phyloP scores from a whole-genome alignment of 2,329 filamentous ascomycete genomes.

The Xylaria sp. region DNA sequence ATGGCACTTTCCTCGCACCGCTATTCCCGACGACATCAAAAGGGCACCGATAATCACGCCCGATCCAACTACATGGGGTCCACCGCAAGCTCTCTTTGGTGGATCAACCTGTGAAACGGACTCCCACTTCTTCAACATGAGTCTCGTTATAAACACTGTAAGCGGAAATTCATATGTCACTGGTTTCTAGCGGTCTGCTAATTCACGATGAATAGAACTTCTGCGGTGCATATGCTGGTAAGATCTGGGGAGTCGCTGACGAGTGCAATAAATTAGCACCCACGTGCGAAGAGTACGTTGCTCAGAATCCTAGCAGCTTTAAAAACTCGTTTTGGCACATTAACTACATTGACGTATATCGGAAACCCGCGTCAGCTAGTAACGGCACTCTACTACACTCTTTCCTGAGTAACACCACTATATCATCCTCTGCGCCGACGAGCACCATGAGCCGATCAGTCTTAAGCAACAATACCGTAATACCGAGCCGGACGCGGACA shows the following conservation, averaged over 20 bases:
- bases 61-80: slow-evolving; percentile 73
- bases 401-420: slow-evolving; percentile 27
- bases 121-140: slow-evolving; percentile 73
- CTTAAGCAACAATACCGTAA: slow-evolving; percentile 18
- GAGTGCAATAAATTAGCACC: slow-evolving; percentile 55
- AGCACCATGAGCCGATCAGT: slow-evolving; percentile 25
- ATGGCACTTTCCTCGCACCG: slow-evolving; percentile 78
- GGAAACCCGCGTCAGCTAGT: slow-evolving; percentile 31
- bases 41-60: slow-evolving; percentile 61
- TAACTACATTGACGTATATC: slow-evolving; percentile 63
- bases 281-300: slow-evolving; percentile 61
- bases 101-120: slow-evolving; percentile 72
- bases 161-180: slow-evolving; percentile 14
- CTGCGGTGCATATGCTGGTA: slow-evolving; percentile 78
- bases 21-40: slow-evolving; percentile 73
- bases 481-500: slow-evolving; percentile 45
- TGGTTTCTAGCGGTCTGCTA: slow-evolving; percentile 1
- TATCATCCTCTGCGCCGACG: slow-evolving; percentile 15
- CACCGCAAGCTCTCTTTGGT: slow-evolving; percentile 76
- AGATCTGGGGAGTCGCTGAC: slow-evolving; percentile 55
- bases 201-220: slow-evolving; percentile 64
- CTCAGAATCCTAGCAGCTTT: slow-evolving; percentile 58
- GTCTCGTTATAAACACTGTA: slow-evolving; percentile 77
- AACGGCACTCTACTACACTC: slow-evolving; percentile 27
- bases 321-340: slow-evolving; percentile 63